phyloP scores from a whole-genome alignment of 441 rosid genomes.

The Pelargonium exstipulatum region DNA sequence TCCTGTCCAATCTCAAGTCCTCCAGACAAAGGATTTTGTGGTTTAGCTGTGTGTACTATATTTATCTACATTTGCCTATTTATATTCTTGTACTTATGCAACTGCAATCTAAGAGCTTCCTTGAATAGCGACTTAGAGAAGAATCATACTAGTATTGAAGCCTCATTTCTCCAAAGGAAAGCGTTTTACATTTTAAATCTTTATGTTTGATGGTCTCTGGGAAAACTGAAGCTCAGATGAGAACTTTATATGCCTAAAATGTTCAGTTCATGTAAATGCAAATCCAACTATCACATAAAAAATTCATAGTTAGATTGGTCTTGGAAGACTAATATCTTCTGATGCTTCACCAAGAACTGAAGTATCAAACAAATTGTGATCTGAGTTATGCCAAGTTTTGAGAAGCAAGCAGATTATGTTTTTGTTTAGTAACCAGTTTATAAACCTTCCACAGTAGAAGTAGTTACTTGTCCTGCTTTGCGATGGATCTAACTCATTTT shows the following conservation, averaged over 20 bases:
- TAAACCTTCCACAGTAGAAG: no score
- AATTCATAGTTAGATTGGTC: neutral
- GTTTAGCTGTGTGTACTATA: slow-evolving; percentile 39
- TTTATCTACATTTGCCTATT: slow-evolving; percentile 26
- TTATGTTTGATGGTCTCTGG: neutral
- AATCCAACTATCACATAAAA: neutral
- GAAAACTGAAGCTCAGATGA: neutral
- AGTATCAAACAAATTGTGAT: neutral
- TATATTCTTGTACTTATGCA: slow-evolving; percentile 24
- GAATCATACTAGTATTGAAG: slow-evolving; percentile 26
- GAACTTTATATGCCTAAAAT: neutral
- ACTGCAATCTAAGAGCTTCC: slow-evolving; percentile 23
- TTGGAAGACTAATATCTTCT: neutral
- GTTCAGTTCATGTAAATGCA: neutral
- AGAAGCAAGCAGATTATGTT: neutral
- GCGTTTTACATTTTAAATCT: neutral
- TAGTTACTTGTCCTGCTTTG: no score
- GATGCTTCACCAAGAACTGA: neutral
- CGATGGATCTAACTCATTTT: no score
- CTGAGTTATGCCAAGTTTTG: neutral
- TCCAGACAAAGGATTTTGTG: slow-evolving; percentile 40
- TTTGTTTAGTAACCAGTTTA: neutral
- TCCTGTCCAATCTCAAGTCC: slow-evolving; percentile 27
- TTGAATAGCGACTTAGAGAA: slow-evolving; percentile 24
- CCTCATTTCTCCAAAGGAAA: slow-evolving; percentile 11